Evolutionary conservation across 495 filamentous ascomycete genomes (phyloP).

Genomic region (Aspergillus diversus): DNA sequence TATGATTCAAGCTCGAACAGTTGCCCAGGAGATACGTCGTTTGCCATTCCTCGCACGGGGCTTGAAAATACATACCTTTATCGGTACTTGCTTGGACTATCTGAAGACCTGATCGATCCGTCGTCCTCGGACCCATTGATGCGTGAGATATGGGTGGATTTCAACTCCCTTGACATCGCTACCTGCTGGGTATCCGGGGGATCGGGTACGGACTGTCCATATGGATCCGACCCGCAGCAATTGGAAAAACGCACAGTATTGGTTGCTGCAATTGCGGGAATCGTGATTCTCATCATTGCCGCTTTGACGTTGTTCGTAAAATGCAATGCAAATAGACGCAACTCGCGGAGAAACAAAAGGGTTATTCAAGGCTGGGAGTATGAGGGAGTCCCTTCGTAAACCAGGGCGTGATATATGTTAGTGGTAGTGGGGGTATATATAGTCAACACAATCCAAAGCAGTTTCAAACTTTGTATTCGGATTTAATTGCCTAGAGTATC

Average conservation of each 20-base stretch:
- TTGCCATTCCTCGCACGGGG: conserved; percentile 60
- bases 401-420: background rate
- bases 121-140: conserved; percentile 27
- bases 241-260: conserved; percentile 51
- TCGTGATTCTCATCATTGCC: conserved; percentile 61
- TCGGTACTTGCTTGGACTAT: conserved; percentile 32
- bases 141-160: conserved; percentile 57
- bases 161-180: conserved; percentile 57
- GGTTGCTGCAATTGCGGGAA: conserved; percentile 61
- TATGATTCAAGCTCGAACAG: conserved; percentile 33
- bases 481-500: conserved; percentile 14
- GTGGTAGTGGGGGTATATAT: too few relatives aligned
- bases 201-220: conserved; percentile 57
- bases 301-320: conserved; percentile 66
- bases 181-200: conserved; percentile 64
- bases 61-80: conserved; percentile 65
- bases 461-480: background rate
- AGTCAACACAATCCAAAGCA: too few relatives aligned
- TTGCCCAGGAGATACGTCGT: conserved; percentile 45
- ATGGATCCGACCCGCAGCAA: conserved; percentile 41
- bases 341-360: conserved; percentile 52
- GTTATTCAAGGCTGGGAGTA: conserved; percentile 65
- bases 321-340: conserved; percentile 61
- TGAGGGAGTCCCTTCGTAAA: conserved; percentile 65
- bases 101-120: conserved; percentile 29